phyloP scores from a whole-genome alignment of 306 rosid genomes.

The Castanopsis chinensis region DNA sequence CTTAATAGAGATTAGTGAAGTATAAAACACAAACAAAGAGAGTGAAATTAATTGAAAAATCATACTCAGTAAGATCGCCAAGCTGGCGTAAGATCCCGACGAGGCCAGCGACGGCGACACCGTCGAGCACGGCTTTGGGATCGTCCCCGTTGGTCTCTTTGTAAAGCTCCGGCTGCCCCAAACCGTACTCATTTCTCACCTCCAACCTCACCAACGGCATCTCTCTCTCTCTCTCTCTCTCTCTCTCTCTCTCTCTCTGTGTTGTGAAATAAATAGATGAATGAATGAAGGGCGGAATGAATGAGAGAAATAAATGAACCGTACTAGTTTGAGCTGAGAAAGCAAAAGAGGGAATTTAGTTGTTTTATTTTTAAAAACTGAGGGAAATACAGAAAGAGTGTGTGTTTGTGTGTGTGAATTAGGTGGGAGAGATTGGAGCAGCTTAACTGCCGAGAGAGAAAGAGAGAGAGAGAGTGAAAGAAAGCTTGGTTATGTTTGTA shows the following conservation, averaged over 20 bases:
- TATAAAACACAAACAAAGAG: neutral
- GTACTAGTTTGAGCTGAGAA: constrained; percentile 27
- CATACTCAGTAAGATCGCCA: constrained; percentile 99
- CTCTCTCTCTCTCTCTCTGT: constrained; percentile 3
- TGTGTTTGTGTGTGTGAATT: constrained; percentile 18
- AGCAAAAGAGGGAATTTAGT: neutral
- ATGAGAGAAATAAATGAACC: constrained; percentile 50
- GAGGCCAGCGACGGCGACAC: constrained; percentile 88
- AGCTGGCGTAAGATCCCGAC: constrained; percentile 98
- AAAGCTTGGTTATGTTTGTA: neutral
- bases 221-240: constrained; percentile 16
- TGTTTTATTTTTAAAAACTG: neutral
- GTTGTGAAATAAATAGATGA: constrained; percentile 23
- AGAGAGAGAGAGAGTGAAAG: neutral
- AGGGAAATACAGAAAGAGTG: constrained; percentile 4
- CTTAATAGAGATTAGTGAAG: neutral
- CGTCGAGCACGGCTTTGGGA: constrained; percentile 91
- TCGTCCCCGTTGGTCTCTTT: constrained; percentile 60
- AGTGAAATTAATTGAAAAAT: constrained; percentile 11
- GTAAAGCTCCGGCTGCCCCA: constrained; percentile 75
- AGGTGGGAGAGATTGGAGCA: constrained; percentile 54
- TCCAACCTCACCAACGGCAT: constrained; percentile 85
- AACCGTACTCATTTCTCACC: constrained; percentile 70
- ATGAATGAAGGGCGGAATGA: constrained; percentile 10
- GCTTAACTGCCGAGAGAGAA: constrained; percentile 67